These are phyloP conservation scores for Anthostomella pinea DNA, from an alignment of 2,329 filamentous ascomycete species.

Conservation along the genomic window DNA sequence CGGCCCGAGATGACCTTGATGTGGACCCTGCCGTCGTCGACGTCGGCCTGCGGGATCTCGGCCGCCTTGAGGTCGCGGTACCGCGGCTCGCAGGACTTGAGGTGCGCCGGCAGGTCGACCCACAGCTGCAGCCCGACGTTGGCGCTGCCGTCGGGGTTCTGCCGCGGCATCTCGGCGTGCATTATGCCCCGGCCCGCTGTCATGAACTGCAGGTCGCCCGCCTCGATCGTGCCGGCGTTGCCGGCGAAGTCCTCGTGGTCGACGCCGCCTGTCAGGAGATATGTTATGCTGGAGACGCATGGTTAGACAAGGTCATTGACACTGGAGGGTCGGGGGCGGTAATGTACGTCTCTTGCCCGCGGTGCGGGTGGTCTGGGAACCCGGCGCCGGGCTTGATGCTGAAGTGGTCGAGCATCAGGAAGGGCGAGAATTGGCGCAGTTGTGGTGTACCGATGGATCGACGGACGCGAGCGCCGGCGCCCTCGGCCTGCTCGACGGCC, in stretches of 20 bases:
- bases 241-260: constrained; percentile 37
- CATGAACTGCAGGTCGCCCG: constrained; percentile 98
- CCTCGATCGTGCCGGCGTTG: constrained; percentile 70
- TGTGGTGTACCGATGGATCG: constrained; percentile 82
- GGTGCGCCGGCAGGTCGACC: constrained; percentile 80
- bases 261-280: constrained; percentile 71
- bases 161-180: constrained; percentile 90
- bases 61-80: constrained; percentile 79
- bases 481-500: constrained; percentile 82
- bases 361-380: constrained; percentile 83
- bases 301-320: constrained; percentile 4
- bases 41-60: constrained; percentile 75
- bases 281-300: constrained; percentile 36
- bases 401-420: constrained; percentile 97
- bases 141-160: constrained; percentile 69
- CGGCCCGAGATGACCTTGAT: constrained; percentile 91
- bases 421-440: constrained; percentile 83
- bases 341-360: constrained; percentile 68
- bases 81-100: constrained; percentile 87
- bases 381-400: constrained; percentile 74
- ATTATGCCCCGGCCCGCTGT: constrained; percentile 89
- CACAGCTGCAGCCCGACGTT: constrained; percentile 92
- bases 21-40: constrained; percentile 69
- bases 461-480: constrained; percentile 81
- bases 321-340: background rate